phyloP scores from a whole-genome alignment of 1,284 basidiomycete species.

The Earliella scabrosa region DNA sequence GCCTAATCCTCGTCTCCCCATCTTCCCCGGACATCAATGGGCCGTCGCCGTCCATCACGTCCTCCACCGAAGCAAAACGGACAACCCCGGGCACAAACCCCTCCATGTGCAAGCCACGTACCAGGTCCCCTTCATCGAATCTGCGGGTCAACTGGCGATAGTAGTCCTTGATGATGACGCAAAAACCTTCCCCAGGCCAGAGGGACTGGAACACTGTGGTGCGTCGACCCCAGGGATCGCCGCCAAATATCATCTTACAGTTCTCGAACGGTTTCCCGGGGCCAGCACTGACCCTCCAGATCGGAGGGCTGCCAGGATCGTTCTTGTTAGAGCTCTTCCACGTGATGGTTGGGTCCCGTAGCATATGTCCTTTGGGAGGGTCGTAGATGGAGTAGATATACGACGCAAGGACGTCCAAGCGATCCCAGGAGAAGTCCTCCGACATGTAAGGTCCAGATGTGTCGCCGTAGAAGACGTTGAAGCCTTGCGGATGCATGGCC shows the following conservation, averaged over 20 bases:
- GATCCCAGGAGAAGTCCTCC: neutral
- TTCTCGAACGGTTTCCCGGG: neutral
- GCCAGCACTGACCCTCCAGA: neutral
- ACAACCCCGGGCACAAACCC: conserved; percentile 14
- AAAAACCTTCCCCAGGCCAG: neutral
- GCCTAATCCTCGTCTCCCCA: neutral
- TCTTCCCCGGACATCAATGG: neutral
- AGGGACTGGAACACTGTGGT: conserved; percentile 5
- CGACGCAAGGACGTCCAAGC: neutral
- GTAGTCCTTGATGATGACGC: conserved; percentile 11
- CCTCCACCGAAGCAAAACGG: neutral
- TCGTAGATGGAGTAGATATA: conserved; percentile 12
- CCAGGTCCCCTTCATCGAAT: neutral
- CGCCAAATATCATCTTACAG: neutral
- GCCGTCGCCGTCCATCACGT: neutral
- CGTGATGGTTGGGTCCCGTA: conserved; percentile 6
- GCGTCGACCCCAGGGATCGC: conserved; percentile 1
- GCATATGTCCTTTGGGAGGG: conserved; percentile 10
- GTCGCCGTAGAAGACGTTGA: conserved; percentile 7
- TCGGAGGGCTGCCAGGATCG: neutral
- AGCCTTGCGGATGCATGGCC: neutral
- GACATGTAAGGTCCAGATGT: conserved; percentile 4
- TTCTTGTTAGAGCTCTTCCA: neutral
- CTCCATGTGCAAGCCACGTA: conserved; percentile 1
- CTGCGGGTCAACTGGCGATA: neutral